phyloP scores from a whole-genome alignment of 2,329 filamentous ascomycete genomes.

The Aspergillus niger region DNA sequence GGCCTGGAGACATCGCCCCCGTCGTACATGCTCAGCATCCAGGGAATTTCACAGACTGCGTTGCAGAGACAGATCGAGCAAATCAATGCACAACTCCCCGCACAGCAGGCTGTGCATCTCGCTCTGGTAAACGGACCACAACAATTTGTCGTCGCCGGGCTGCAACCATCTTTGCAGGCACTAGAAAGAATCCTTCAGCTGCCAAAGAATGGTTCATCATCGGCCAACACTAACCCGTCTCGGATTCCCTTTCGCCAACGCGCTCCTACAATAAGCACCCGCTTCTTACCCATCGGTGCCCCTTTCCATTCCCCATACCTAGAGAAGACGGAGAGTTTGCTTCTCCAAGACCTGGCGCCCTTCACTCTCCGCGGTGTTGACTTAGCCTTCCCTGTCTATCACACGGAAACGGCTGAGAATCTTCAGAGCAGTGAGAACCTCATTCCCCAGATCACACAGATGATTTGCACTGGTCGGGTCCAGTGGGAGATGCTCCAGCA shows the following conservation, averaged over 20 bases:
- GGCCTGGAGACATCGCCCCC: neutral
- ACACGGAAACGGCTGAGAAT: neutral
- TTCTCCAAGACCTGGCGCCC: neutral
- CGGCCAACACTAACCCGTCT: slow-evolving; percentile 15
- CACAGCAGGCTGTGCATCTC: slow-evolving; percentile 24
- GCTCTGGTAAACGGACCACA: slow-evolving; percentile 33
- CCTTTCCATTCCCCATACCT: slow-evolving; percentile 44
- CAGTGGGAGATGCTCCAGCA: neutral
- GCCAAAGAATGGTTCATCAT: neutral
- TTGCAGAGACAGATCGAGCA: slow-evolving; percentile 16
- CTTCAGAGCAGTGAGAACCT: neutral
- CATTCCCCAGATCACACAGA: neutral
- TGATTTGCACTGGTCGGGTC: neutral
- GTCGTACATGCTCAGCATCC: slow-evolving; percentile 7
- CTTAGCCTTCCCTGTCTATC: neutral
- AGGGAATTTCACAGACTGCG: neutral
- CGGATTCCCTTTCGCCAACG: slow-evolving; percentile 35
- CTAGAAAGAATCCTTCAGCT: neutral
- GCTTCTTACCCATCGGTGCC: slow-evolving; percentile 43
- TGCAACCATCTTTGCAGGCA: slow-evolving; percentile 26
- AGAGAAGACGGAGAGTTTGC: slow-evolving; percentile 13
- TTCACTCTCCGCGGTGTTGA: neutral
- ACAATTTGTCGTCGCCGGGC: slow-evolving; percentile 36
- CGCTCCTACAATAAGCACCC: slow-evolving; percentile 26
- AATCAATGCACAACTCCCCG: slow-evolving; percentile 29